Conservation (phyloP, 805 yeast species). For the Saturnispora kantuleensis region DNA sequence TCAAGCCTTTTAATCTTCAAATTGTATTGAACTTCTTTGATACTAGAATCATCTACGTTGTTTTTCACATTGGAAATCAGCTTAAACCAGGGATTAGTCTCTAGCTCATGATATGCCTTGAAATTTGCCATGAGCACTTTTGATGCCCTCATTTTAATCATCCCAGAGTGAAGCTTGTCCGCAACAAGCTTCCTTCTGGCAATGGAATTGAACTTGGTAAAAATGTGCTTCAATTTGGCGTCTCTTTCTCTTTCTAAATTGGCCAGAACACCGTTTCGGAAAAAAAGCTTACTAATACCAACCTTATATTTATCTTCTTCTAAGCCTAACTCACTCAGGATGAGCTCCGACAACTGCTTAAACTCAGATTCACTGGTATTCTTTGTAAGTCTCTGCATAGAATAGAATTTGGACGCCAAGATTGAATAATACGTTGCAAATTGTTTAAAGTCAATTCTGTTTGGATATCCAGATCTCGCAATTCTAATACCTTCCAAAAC, state of each 20-base stretch:
- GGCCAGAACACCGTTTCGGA: slow-evolving; percentile 70
- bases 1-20: slow-evolving; percentile 47
- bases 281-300: slow-evolving; percentile 65
- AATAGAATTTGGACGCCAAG: slow-evolving; percentile 38
- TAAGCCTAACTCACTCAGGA: slow-evolving; percentile 53
- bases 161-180: slow-evolving; percentile 31
- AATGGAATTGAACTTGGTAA: slow-evolving; percentile 54
- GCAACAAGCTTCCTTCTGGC: slow-evolving; percentile 60
- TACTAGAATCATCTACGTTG: slow-evolving; percentile 33
- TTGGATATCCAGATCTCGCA: slow-evolving; percentile 95
- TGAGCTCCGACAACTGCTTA: slow-evolving; percentile 59
- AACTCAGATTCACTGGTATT: slow-evolving; percentile 27
- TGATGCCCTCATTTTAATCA: slow-evolving; percentile 62
- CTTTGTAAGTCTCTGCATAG: slow-evolving; percentile 7
- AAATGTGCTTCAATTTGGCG: slow-evolving; percentile 40
- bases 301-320: slow-evolving; percentile 52
- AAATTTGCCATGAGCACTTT: slow-evolving; percentile 58
- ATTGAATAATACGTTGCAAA: slow-evolving; percentile 69
- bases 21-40: slow-evolving; percentile 38
- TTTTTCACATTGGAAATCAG: slow-evolving; percentile 68
- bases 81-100: slow-evolving; percentile 69
- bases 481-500: slow-evolving; percentile 96
- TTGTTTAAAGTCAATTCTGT: slow-evolving; percentile 74
- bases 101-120: slow-evolving; percentile 36
- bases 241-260: slow-evolving; percentile 73